Percentiles rank a stretch among this genome's conserved stretches.
Evolutionary conservation across 2,329 filamentous ascomycete species (phyloP).

Genomic region (Penicillium sumatraense): DNA sequence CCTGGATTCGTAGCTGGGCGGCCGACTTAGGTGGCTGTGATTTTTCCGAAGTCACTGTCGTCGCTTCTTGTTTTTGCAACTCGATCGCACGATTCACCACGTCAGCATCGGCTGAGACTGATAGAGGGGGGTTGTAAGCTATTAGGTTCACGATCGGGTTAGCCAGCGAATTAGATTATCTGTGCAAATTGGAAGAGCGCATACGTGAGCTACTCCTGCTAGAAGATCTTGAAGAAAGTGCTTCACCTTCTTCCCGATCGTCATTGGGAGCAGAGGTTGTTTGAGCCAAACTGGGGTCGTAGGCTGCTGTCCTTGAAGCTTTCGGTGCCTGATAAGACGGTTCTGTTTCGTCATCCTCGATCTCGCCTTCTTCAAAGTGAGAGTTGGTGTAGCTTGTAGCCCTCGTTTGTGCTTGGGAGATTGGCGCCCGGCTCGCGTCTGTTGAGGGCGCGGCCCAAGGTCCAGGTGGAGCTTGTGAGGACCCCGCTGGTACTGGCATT

Average conservation of each 20-base stretch:
- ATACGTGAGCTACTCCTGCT: constrained; percentile 41
- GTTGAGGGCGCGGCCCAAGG: background rate
- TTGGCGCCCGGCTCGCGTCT: constrained; percentile 2
- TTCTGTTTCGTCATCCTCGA: constrained; percentile 68
- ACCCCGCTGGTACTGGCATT: constrained; percentile 22
- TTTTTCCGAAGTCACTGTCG: background rate
- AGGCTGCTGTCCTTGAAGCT: background rate
- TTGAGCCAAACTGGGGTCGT: background rate
- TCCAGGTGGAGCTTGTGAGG: constrained; percentile 12
- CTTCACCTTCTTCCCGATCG: constrained; percentile 33
- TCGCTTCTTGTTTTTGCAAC: constrained; percentile 11
- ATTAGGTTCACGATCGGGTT: constrained; percentile 15
- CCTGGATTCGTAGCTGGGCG: constrained; percentile 51
- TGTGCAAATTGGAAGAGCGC: background rate
- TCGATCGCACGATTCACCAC: constrained; percentile 16
- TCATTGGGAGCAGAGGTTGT: constrained; percentile 9
- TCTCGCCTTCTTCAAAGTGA: constrained; percentile 73
- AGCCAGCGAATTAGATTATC: constrained; percentile 13
- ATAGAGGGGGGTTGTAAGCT: constrained; percentile 43
- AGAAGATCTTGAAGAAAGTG: constrained; percentile 25
- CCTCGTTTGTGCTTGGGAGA: constrained; percentile 18
- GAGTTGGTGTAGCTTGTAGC: constrained; percentile 31
- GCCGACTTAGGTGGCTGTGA: constrained; percentile 26
- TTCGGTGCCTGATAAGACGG: background rate
- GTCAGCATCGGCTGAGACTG: constrained; percentile 27